Evolutionary conservation across 257 asterid genomes (phyloP).

Genomic region (Scutellaria galericulata): DNA sequence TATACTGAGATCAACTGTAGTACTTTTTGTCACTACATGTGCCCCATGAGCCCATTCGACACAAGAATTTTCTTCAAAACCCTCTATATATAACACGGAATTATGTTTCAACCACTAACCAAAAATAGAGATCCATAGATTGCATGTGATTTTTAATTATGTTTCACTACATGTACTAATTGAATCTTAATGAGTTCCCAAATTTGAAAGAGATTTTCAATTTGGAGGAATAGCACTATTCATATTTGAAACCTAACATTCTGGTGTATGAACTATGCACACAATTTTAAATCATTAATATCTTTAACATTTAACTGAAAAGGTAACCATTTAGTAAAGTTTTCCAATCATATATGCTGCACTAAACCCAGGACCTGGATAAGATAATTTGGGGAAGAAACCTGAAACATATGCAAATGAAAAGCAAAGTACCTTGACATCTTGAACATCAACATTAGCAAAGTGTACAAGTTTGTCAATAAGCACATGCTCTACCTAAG

Average conservation of each 20-base stretch:
- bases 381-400: constrained; percentile 7
- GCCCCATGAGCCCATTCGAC: background rate
- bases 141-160: background rate
- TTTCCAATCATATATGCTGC: constrained; percentile 7
- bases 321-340: background rate
- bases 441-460: constrained; percentile 80
- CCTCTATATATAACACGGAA: background rate
- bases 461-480: constrained; percentile 70
- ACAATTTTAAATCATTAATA: constrained; percentile 17
- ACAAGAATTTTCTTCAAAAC: background rate
- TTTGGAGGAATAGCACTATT: constrained; percentile 1
- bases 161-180: background rate
- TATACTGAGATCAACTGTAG: no score
- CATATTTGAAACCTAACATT: constrained; percentile 11
- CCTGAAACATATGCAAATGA: constrained; percentile 19
- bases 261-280: background rate
- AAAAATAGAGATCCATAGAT: background rate
- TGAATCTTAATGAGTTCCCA: background rate
- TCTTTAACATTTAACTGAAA: constrained; percentile 25
- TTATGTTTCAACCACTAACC: background rate
- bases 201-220: constrained; percentile 18
- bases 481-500: constrained; percentile 75
- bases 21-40: no score
- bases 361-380: constrained; percentile 2
- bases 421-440: constrained; percentile 76